Evolutionary conservation across 2,329 filamentous ascomycete species (phyloP).

Genomic region (Sarocladium kiliense): DNA sequence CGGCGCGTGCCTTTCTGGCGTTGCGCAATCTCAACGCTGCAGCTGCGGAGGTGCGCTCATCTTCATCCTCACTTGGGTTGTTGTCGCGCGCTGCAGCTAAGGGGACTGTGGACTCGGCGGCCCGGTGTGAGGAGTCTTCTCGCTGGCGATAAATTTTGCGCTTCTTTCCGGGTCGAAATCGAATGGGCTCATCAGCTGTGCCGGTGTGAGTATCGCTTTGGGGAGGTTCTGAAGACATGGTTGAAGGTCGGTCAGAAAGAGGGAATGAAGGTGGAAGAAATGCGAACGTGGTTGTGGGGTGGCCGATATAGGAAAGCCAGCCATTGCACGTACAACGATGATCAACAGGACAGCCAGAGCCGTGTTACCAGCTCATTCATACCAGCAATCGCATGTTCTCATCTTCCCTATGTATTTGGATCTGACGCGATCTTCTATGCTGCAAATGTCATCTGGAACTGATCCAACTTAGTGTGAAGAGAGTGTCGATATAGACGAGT

Average conservation of each 20-base stretch:
- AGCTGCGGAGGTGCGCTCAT: constrained; percentile 32
- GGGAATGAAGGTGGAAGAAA: constrained; percentile 1
- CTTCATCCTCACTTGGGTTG: constrained; percentile 14
- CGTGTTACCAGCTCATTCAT: too few species aligned
- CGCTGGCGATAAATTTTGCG: constrained; percentile 55
- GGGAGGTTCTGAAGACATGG: constrained; percentile 15
- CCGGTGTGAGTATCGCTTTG: not conserved
- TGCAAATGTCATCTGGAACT: too few species aligned
- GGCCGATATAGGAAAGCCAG: not conserved
- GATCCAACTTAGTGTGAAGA: too few species aligned
- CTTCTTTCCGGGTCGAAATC: constrained; percentile 56
- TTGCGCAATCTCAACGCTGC: constrained; percentile 51
- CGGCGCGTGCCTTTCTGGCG: constrained; percentile 36
- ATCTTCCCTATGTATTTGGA: too few species aligned
- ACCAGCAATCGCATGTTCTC: too few species aligned
- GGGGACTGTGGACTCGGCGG: not conserved
- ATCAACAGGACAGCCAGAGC: too few species aligned
- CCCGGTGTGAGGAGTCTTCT: constrained; percentile 17
- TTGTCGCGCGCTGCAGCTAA: constrained; percentile 5
- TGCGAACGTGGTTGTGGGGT: not conserved
- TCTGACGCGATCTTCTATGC: too few species aligned
- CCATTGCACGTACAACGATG: too few species aligned
- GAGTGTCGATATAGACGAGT: too few species aligned
- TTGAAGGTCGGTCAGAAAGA: not conserved
- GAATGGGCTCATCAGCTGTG: constrained; percentile 25